Conservation (phyloP, 116 monocot genomes). For the Thalassia testudinum region DNA sequence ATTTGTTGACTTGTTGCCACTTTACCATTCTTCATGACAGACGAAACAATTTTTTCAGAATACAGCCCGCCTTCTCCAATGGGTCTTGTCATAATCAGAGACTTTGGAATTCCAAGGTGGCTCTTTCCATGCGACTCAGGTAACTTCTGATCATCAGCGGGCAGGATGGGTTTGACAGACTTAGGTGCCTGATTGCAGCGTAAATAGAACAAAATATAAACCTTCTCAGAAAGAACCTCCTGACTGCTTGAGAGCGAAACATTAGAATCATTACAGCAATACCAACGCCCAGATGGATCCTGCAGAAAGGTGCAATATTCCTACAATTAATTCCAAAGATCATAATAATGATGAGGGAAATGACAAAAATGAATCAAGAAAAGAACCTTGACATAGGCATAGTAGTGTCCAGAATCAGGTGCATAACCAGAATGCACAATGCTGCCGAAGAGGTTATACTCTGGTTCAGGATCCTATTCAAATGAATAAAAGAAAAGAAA, state of each 20-base stretch:
- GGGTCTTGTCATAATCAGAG: no score
- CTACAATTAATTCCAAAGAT: background rate
- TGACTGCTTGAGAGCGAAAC: conserved; percentile 69
- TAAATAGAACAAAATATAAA: conserved; percentile 87
- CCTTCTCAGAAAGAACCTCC: conserved; percentile 89
- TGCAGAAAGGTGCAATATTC: conserved; percentile 11
- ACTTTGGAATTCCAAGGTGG: no score
- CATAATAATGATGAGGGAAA: background rate
- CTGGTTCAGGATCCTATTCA: conserved; percentile 60
- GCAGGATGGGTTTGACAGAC: no score
- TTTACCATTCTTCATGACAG: no score
- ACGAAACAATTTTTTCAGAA: no score
- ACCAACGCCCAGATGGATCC: conserved; percentile 89
- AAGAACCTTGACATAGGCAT: conserved; percentile 88
- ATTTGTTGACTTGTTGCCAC: no score
- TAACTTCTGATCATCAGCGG: no score
- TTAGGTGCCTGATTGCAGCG: conserved; percentile 7
- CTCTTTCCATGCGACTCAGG: no score
- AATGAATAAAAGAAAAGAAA: background rate
- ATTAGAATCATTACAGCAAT: conserved; percentile 90
- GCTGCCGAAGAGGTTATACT: conserved; percentile 87
- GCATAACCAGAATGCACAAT: conserved; percentile 93
- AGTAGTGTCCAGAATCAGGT: conserved; percentile 91
- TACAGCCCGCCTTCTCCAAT: no score
- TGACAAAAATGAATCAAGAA: background rate